A percentile compares a stretch with the other conserved stretches of the same genome.
Conservation (phyloP, 73 alveolate species). For the Stentor roeselii region DNA sequence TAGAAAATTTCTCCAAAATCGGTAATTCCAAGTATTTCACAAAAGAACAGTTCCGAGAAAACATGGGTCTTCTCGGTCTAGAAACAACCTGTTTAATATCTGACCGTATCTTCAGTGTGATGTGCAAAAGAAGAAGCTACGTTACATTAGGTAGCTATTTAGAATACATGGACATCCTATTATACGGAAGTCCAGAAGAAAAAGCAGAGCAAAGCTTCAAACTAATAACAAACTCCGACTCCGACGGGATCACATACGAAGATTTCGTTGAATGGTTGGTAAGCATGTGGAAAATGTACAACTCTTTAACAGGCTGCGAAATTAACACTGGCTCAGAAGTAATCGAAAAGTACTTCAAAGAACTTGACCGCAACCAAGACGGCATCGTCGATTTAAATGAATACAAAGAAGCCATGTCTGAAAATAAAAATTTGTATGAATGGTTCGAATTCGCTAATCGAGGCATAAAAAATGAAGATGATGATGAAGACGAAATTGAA, state of each 20-base stretch:
- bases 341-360: constrained; percentile 2
- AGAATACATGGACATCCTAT: constrained; percentile 1
- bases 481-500: background rate
- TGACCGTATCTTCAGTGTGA: background rate
- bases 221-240: background rate
- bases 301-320: background rate
- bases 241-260: background rate
- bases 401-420: constrained; percentile 18
- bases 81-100: background rate
- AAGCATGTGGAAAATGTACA: background rate
- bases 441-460: constrained; percentile 11
- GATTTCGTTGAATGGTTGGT: background rate
- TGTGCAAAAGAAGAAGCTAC: background rate
- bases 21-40: background rate
- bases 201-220: background rate
- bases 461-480: background rate
- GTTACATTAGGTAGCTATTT: background rate
- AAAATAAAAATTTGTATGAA: background rate
- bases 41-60: background rate
- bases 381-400: constrained; percentile 31
- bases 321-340: background rate
- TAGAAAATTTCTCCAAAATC: too few relatives aligned
- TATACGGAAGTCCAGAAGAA: background rate
- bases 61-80: constrained; percentile 11
- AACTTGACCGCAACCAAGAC: constrained; percentile 30